Evolutionary conservation across 768 basidiomycete species (phyloP), one percentile per base, ranked within the genome.

Genomic region (Favolaschia claudopus): DNA sequence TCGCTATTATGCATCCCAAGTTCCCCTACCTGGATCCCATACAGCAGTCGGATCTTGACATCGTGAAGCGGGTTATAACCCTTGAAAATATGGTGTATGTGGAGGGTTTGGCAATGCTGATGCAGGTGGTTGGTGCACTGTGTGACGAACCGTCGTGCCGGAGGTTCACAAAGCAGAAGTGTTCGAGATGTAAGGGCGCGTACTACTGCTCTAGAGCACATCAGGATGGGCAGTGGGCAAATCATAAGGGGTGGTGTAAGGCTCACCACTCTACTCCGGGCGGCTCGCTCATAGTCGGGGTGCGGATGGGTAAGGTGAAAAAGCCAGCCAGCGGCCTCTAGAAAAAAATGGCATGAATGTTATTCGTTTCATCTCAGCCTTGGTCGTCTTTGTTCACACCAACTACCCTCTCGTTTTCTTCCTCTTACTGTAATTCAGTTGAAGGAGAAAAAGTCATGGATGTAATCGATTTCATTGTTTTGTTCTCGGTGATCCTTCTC

Each of bases 221-320:
- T 32, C 55, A 57, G 39, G 25, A 27, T n/a, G 38, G 42, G 38
- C 31, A 57, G 48, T 57, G 55, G 55, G 46, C 14, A n/a, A 19
- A 49, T 17, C 55, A 57, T 40, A 57, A 57, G 36, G 31, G 4
- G 34, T 57, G 55, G 55, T 57, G 55, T 28, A 48, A 49, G 25
- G 49, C 38, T 27, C 55, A 49, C 42, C 46, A 32, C 34, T 34
- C 33, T 48, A 57, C 36, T 33, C 55, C 55, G 1, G 55, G 55
- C 3, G 55, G 54, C 7, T 24, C 38, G 43, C n/a, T n/a, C n/a
- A n/a, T n/a, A n/a, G n/a, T n/a, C n/a, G n/a, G n/a, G n/a, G n/a
- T n/a, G n/a, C n/a, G n/a, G n/a, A n/a, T n/a, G n/a, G n/a, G n/a
- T n/a, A n/a, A n/a, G n/a, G n/a, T n/a, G n/a, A n/a, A n/a, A n/a